Evolutionary conservation across 371 early-diverging fungal genomes (phyloP).

Genomic region (Lichtheimia corymbifera): DNA sequence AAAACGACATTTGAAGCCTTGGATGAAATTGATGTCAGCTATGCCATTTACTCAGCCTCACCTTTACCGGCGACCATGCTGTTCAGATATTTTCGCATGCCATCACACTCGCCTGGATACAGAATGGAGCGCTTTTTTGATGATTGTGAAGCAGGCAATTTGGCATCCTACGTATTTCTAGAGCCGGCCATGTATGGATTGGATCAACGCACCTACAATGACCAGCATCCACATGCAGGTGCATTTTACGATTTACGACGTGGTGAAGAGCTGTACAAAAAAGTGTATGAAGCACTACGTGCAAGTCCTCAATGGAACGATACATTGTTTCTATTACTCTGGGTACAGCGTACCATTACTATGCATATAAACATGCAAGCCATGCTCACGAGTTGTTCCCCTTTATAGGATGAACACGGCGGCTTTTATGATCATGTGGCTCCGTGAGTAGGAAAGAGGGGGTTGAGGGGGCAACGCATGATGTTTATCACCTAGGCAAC

Average conservation of each 20-base stretch:
- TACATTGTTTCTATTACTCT: conserved; percentile 13
- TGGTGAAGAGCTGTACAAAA: conserved; percentile 26
- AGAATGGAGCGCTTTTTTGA: conserved; percentile 17
- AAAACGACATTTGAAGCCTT: conserved; percentile 16
- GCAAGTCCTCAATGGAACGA: conserved; percentile 27
- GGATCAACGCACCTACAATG: conserved; percentile 19
- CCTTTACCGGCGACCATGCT: conserved; percentile 17
- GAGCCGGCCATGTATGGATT: conserved; percentile 24
- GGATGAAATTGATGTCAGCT: conserved; percentile 9
- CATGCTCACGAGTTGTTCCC: not conserved
- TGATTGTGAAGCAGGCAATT: conserved; percentile 12
- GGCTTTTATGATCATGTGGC: conserved; percentile 24
- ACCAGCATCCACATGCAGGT: conserved; percentile 23
- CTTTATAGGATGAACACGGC: conserved; percentile 20
- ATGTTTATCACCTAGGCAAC: not conserved
- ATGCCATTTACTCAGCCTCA: conserved; percentile 19
- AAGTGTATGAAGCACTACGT: conserved; percentile 28
- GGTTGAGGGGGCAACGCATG: not conserved
- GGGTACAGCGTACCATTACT: conserved; percentile 7
- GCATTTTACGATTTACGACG: conserved; percentile 18
- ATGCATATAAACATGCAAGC: not conserved
- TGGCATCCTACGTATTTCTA: conserved; percentile 17
- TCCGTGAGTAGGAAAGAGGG: not conserved
- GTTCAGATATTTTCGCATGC: conserved; percentile 19
- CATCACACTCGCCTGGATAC: conserved; percentile 7